Evolutionary conservation across 345 rosid genomes (phyloP), one percentile per base, ranked within the genome.

Genomic region (Eucalyptus microcorys): DNA sequence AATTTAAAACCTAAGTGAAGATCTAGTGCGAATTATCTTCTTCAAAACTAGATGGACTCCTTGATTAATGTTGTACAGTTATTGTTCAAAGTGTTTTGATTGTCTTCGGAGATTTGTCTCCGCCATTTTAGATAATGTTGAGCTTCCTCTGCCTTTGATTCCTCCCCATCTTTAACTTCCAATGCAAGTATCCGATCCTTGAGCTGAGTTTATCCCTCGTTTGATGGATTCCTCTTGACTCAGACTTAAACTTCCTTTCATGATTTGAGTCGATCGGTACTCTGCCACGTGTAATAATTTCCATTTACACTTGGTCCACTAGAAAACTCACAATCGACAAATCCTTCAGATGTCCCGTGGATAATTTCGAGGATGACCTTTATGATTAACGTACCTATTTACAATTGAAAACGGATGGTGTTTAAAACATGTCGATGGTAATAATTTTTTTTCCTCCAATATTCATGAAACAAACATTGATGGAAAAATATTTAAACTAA

Each of bases 341-440:
- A 14, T 27, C n/a, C 14, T 57, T 57, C 64, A 37, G 5, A 57
- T n/a, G 10, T 57, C 64, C 64, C 64, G 10, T 57, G 14, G 22
- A 11, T 26, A 10, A 14, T 59, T 59, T 59, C 15, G 5, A 26
- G 66, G 30, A 14, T 59, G 66, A 5, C 66, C 12, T 68, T 68
- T 34, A n/a, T 15, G 21, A 64, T 64, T 16, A 10, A 17, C 80
- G 6, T 34, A 7, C 2, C 6, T 34, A 27, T 27, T 59, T 59
- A 59, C 8, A 52, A 52, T 52, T 52, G 2, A 52, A 52, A 52
- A 52, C 0, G 1, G 4, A 19, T 0, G 0, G 1, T 52, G 4
- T 52, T 52, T 52, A 52, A 52, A 52, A 19, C 4, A 19, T 19
- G 55, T 52, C 2, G 4, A 52, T 52, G 55, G 55, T 19, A 19